phyloP scores from a whole-genome alignment of 345 rosid genomes.

The Excoecaria agallocha region DNA sequence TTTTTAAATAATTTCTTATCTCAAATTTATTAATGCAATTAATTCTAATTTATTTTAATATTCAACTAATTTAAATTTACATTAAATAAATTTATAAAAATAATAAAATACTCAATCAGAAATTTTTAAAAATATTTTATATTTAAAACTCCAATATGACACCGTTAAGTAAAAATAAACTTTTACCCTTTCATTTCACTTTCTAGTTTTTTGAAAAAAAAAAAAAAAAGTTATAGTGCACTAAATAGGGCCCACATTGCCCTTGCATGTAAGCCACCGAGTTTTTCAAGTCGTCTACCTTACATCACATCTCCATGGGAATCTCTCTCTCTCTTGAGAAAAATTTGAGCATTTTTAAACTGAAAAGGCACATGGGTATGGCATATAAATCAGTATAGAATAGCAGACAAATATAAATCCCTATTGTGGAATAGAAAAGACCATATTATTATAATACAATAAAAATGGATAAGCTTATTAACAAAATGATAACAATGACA shows the following conservation, averaged over 20 bases:
- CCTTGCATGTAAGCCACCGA: conserved; percentile 17
- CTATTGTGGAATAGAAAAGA: conserved; percentile 7
- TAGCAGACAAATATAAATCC: conserved; percentile 23
- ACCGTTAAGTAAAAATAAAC: no score
- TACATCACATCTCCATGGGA: conserved; percentile 13
- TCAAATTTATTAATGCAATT: no score
- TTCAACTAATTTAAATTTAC: no score
- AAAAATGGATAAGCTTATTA: conserved; percentile 8
- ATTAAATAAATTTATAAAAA: no score
- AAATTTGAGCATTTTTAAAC: conserved; percentile 17
- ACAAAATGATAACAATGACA: conserved; percentile 23
- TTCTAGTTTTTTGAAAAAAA: not conserved
- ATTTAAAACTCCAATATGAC: no score
- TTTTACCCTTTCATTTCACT: no score
- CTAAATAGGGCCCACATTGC: conserved; percentile 11
- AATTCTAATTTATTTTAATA: no score
- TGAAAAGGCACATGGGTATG: conserved; percentile 40
- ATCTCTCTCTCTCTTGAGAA: not conserved
- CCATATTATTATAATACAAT: not conserved
- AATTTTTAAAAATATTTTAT: no score
- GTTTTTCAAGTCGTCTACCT: conserved; percentile 23
- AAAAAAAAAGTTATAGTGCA: no score
- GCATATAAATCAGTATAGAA: conserved; percentile 6
- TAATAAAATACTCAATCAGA: no score
- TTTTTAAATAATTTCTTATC: no score